phyloP scores from a whole-genome alignment of 768 basidiomycete species.

The Russula griseocarnosa region DNA sequence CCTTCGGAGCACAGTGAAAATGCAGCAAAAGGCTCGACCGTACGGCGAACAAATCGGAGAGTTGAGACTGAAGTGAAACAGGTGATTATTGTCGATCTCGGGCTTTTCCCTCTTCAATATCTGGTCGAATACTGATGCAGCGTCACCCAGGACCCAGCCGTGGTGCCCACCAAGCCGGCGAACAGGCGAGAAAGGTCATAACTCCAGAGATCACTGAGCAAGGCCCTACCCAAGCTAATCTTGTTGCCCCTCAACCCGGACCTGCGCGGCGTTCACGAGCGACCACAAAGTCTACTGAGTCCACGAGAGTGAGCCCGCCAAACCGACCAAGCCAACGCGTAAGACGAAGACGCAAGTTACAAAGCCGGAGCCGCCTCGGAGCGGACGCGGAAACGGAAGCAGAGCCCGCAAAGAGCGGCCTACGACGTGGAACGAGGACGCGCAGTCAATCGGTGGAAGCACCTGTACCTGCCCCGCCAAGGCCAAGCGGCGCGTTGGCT shows the following conservation, averaged over 20 bases:
- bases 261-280: constrained; percentile 32
- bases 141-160: background rate
- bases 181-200: constrained; percentile 16
- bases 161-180: background rate
- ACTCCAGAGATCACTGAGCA: constrained; percentile 15
- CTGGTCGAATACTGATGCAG: background rate
- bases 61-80: constrained; percentile 27
- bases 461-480: constrained; percentile 4
- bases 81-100: constrained; percentile 24
- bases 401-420: constrained; percentile 24
- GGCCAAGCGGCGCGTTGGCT: constrained; percentile 24
- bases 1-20: constrained; percentile 6
- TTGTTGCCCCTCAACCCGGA: background rate
- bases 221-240: constrained; percentile 5
- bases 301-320: constrained; percentile 23
- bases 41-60: constrained; percentile 28
- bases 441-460: constrained; percentile 22
- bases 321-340: constrained; percentile 16
- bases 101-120: background rate
- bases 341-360: constrained; percentile 14
- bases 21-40: constrained; percentile 16
- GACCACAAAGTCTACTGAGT: constrained; percentile 26
- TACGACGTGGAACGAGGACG: constrained; percentile 21
- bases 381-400: constrained; percentile 5
- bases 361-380: constrained; percentile 22